Evolutionary conservation across 2,329 filamentous ascomycete genomes (phyloP).

Genomic region (Clonostachys byssicola): DNA sequence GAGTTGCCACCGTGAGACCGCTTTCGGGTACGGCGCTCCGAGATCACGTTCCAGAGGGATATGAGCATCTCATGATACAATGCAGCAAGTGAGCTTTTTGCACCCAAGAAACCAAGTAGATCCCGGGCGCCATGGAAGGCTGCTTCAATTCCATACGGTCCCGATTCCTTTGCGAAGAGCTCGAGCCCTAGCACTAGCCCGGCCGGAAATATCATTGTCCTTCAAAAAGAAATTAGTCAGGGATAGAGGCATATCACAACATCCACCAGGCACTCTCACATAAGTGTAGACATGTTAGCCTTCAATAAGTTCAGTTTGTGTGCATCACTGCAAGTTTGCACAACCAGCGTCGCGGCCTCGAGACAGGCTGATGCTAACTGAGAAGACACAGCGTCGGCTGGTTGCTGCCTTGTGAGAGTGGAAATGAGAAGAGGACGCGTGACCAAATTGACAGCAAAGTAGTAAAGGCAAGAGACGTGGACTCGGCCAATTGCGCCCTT

Average conservation of each 20-base stretch:
- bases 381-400: conserved; percentile 15
- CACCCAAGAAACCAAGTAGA: conserved; percentile 41
- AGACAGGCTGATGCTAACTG: conserved; percentile 47
- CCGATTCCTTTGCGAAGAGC: conserved; percentile 43
- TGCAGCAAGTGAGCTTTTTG: conserved; percentile 48
- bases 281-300: conserved; percentile 55
- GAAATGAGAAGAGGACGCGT: conserved; percentile 52
- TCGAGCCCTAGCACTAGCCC: conserved; percentile 54
- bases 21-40: conserved; percentile 25
- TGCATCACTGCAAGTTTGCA: conserved; percentile 48
- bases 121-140: conserved; percentile 45
- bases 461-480: conserved; percentile 53
- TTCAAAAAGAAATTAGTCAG: conserved; percentile 9
- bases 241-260: not conserved
- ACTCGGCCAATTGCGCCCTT: conserved; percentile 40
- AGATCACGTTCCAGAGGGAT: conserved; percentile 36
- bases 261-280: conserved; percentile 29
- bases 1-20: conserved; percentile 12
- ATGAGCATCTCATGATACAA: conserved; percentile 54
- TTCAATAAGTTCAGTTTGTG: conserved; percentile 36
- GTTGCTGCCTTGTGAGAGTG: conserved; percentile 32
- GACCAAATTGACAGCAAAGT: conserved; percentile 53
- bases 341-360: conserved; percentile 49
- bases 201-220: conserved; percentile 50
- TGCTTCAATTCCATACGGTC: conserved; percentile 36